phyloP scores from a whole-genome alignment of 345 rosid species.

The Cardamine resedifolia region DNA sequence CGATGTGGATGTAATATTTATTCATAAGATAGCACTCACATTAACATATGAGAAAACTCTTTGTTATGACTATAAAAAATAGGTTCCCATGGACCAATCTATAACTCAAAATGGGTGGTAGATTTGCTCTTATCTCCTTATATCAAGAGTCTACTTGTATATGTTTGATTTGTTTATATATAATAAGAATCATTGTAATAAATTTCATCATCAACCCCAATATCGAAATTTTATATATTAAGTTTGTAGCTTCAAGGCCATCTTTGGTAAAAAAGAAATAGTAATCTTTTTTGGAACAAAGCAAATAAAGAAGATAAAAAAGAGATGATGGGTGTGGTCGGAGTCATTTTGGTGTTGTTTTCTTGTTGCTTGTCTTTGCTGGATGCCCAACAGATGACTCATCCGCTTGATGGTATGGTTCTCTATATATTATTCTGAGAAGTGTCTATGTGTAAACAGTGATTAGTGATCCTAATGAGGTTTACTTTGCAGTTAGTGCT shows the following conservation, averaged over 20 bases:
- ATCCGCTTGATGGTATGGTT: slow-evolving; percentile 29
- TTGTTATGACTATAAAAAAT: slow-evolving; percentile 25
- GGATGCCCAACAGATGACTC: slow-evolving; percentile 31
- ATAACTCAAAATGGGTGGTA: slow-evolving; percentile 30
- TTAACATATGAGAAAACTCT: slow-evolving; percentile 18
- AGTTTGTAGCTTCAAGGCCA: background rate
- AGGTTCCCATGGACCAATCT: slow-evolving; percentile 37
- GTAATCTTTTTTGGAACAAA: slow-evolving; percentile 4
- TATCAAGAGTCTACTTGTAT: slow-evolving; percentile 29
- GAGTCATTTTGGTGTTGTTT: slow-evolving; percentile 16
- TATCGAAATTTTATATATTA: too few relatives aligned
- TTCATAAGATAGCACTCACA: slow-evolving; percentile 7
- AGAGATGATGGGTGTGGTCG: slow-evolving; percentile 12
- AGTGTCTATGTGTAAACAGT: background rate
- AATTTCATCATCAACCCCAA: too few relatives aligned
- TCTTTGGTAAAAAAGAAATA: background rate
- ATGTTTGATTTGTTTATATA: slow-evolving; percentile 28
- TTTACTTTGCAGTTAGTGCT: slow-evolving; percentile 22
- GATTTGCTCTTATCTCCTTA: slow-evolving; percentile 23
- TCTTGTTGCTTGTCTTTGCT: slow-evolving; percentile 17
- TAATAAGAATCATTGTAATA: too few relatives aligned
- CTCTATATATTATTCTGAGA: background rate
- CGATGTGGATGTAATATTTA: background rate
- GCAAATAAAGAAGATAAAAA: background rate
- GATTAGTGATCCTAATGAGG: background rate